phyloP scores from a whole-genome alignment of 2,329 filamentous ascomycete species.

The Akanthomyces muscarius region DNA sequence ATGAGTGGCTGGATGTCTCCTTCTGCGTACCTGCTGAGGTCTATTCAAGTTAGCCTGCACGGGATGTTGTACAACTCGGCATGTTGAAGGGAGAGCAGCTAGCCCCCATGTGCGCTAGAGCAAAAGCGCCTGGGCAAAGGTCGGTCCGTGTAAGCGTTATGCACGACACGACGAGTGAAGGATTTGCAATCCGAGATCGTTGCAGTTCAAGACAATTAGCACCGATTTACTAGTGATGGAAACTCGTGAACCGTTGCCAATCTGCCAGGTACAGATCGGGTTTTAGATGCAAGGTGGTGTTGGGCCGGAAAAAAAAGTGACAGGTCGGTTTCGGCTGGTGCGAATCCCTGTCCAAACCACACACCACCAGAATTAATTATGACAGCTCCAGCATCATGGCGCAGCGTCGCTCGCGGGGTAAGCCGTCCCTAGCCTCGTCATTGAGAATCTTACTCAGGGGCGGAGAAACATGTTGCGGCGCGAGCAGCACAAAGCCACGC shows the following conservation, averaged over 20 bases:
- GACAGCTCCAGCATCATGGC: conserved; percentile 6
- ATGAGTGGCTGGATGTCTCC: not conserved
- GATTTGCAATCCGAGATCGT: not conserved
- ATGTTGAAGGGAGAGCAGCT: not conserved
- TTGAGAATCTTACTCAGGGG: not conserved
- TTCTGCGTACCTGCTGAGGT: not conserved
- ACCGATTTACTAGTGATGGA: not conserved
- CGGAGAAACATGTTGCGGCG: not conserved
- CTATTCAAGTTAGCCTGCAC: not conserved
- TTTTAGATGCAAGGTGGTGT: not conserved
- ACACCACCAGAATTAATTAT: not conserved
- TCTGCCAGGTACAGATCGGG: not conserved
- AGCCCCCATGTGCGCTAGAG: not conserved
- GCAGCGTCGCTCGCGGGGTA: conserved; percentile 14
- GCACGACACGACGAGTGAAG: not conserved
- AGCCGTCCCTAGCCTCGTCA: not conserved
- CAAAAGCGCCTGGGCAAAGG: not conserved
- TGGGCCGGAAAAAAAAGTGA: not conserved
- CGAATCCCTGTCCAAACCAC: not conserved
- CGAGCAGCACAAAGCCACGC: conserved; percentile 13
- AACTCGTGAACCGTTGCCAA: not conserved
- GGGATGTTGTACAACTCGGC: not conserved
- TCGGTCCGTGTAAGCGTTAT: not conserved
- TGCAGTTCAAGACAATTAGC: not conserved
- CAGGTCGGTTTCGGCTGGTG: not conserved